phyloP scores from a whole-genome alignment of 2,329 filamentous ascomycete species.

The Graphilbum sp. region DNA sequence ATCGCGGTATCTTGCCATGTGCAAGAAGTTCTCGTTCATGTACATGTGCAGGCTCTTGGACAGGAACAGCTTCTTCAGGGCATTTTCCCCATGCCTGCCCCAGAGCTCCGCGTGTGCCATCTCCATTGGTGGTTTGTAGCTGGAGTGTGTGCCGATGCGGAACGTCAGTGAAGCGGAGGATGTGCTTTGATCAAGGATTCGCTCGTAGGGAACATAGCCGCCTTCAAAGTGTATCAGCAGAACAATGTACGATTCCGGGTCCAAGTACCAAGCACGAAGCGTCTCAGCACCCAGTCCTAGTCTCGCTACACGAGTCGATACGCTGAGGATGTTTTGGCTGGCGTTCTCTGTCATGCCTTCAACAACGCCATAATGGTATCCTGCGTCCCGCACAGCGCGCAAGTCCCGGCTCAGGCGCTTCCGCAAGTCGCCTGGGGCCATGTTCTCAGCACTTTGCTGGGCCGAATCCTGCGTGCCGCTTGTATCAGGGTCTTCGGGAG shows the following conservation, averaged over 20 bases:
- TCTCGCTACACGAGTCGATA: constrained; percentile 54
- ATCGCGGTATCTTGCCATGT: constrained; percentile 43
- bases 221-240: constrained; percentile 48
- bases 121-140: constrained; percentile 40
- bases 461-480: constrained; percentile 9
- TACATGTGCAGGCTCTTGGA: constrained; percentile 54
- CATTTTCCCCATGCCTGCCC: too few species aligned
- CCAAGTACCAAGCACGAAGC: constrained; percentile 61
- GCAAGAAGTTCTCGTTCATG: constrained; percentile 47
- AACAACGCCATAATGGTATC: constrained; percentile 53
- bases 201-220: constrained; percentile 43
- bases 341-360: constrained; percentile 25
- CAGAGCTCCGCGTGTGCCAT: too few species aligned
- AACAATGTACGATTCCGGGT: constrained; percentile 51
- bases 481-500: too few species aligned
- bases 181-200: constrained; percentile 22
- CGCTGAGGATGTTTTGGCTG: constrained; percentile 34
- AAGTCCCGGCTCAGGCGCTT: constrained; percentile 41
- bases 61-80: too few species aligned
- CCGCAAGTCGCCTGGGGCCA: not conserved
- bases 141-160: constrained; percentile 52
- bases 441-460: too few species aligned
- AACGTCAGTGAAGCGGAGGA: constrained; percentile 28
- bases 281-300: constrained; percentile 60
- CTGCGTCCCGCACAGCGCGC: constrained; percentile 39